Conservation (phyloP, 1,139 yeast species). For the Pichia sp. region DNA sequence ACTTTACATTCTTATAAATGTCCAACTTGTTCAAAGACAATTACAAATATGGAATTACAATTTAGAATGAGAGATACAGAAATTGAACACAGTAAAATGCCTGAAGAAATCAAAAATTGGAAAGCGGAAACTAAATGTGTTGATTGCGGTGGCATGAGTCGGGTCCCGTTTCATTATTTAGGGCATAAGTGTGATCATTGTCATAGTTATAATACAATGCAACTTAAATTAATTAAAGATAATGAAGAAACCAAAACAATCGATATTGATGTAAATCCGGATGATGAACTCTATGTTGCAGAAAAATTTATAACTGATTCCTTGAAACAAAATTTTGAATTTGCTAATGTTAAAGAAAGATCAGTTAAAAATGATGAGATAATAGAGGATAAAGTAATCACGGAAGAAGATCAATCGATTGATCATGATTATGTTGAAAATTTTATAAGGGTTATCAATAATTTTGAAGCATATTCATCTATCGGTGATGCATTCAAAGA, state of each 20-base stretch:
- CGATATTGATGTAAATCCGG: background rate
- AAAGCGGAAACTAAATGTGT: constrained; percentile 73
- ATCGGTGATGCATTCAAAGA: constrained; percentile 31
- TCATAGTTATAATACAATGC: constrained; percentile 78
- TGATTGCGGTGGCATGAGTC: constrained; percentile 82
- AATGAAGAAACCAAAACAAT: constrained; percentile 10
- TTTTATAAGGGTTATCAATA: constrained; percentile 29
- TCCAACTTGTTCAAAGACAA: constrained; percentile 81
- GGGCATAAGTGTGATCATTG: constrained; percentile 87
- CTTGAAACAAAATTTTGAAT: constrained; percentile 27
- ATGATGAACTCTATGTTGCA: constrained; percentile 8
- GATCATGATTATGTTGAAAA: constrained; percentile 27
- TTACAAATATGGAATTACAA: constrained; percentile 81
- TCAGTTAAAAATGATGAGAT: background rate
- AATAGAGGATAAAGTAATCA: constrained; percentile 6
- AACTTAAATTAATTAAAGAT: constrained; percentile 41
- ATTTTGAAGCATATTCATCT: constrained; percentile 29
- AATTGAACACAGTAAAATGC: constrained; percentile 68
- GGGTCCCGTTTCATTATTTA: constrained; percentile 70
- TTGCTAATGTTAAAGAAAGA: constrained; percentile 18
- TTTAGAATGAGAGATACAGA: constrained; percentile 82
- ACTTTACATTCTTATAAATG: constrained; percentile 80
- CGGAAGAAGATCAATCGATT: constrained; percentile 16
- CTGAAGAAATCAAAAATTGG: constrained; percentile 75
- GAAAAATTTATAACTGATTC: constrained; percentile 21